Evolutionary conservation across 208 protist genomes (phyloP).

Genomic region (Angomonas desouzai): DNA sequence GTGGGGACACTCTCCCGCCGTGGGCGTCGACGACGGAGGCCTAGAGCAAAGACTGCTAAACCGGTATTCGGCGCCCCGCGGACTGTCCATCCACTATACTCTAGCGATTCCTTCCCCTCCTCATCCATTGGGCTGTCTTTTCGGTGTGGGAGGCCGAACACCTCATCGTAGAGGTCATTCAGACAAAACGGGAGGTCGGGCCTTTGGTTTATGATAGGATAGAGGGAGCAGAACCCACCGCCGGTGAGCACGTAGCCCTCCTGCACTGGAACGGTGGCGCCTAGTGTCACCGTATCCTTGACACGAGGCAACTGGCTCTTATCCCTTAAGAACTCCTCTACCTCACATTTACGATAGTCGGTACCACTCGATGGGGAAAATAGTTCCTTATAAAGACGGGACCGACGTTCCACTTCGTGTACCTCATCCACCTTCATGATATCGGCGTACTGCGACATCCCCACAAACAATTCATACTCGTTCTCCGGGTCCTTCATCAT

Average conservation of each 20-base stretch:
- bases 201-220: conserved; percentile 36
- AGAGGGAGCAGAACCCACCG: conserved; percentile 52
- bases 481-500: conserved; percentile 40
- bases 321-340: not conserved
- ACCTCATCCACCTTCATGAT: conserved; percentile 22
- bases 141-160: conserved; percentile 11
- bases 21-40: conserved; percentile 29
- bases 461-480: conserved; percentile 37
- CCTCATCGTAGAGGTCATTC: conserved; percentile 21
- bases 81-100: conserved; percentile 50
- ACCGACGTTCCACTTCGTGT: conserved; percentile 32
- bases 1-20: conserved; percentile 7
- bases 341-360: too few species aligned
- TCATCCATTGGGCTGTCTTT: conserved; percentile 16
- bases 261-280: conserved; percentile 28
- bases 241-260: conserved; percentile 47
- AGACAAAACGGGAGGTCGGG: conserved; percentile 25
- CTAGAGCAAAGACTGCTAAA: conserved; percentile 42
- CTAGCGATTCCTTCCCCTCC: not conserved
- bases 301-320: conserved; percentile 13
- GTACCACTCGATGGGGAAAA: conserved; percentile 6
- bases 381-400: conserved; percentile 17
- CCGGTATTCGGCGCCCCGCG: conserved; percentile 35
- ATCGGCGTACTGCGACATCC: conserved; percentile 27
- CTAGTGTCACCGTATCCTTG: conserved; percentile 19